Conservation (phyloP, 306 rosid genomes). For the Pyrus bretschneideri region DNA sequence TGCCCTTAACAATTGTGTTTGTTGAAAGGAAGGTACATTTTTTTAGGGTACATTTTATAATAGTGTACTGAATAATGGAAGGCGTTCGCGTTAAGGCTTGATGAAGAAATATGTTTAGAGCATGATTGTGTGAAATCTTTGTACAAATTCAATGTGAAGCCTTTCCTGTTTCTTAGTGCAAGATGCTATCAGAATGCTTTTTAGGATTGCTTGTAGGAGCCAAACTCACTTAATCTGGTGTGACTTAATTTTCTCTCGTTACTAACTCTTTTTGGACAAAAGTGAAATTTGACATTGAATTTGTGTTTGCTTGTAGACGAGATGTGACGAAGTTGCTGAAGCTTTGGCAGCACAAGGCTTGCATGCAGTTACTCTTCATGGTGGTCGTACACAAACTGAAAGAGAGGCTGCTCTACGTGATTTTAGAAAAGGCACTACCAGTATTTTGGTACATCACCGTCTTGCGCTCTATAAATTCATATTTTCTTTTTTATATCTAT, state of each 20-base stretch:
- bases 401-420: slow-evolving; percentile 77
- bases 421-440: slow-evolving; percentile 69
- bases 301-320: slow-evolving; percentile 47
- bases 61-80: background rate
- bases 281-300: slow-evolving; percentile 1
- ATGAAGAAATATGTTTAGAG: background rate
- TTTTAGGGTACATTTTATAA: background rate
- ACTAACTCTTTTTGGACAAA: background rate
- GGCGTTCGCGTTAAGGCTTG: background rate
- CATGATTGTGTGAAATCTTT: background rate
- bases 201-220: background rate
- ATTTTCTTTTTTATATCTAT: background rate
- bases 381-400: slow-evolving; percentile 82
- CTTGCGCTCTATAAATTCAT: background rate
- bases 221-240: background rate
- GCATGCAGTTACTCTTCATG: slow-evolving; percentile 84
- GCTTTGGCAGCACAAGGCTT: slow-evolving; percentile 80
- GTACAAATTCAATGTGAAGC: too few relatives aligned
- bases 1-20: slow-evolving; percentile 75
- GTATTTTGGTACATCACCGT: slow-evolving; percentile 51
- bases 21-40: slow-evolving; percentile 77
- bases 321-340: slow-evolving; percentile 77
- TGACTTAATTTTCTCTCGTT: background rate
- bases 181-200: background rate
- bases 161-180: background rate